Conservation (phyloP, 306 rosid genomes). For the Cucurbita argyrosperma region DNA sequence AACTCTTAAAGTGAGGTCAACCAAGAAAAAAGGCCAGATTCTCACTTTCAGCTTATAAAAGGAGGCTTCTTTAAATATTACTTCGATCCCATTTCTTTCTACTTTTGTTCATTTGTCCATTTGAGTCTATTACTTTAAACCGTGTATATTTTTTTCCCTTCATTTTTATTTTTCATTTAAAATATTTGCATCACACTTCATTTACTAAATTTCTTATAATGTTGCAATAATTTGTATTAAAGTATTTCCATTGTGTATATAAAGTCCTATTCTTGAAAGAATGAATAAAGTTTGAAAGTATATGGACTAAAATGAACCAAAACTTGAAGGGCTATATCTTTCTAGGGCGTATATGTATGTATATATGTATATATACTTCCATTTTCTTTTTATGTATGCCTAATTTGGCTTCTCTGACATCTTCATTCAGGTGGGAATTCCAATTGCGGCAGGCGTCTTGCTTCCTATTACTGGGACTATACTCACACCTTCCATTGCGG, state of each 20-base stretch:
- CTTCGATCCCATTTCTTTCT: too few relatives aligned
- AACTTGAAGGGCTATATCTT: background rate
- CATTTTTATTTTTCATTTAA: background rate
- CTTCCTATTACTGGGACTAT: slow-evolving; percentile 71
- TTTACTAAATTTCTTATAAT: background rate
- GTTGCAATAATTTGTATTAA: background rate
- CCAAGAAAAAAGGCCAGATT: background rate
- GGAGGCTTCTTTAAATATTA: background rate
- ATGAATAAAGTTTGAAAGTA: background rate
- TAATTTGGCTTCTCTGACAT: background rate
- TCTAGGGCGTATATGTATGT: background rate
- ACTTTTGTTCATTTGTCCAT: too few relatives aligned
- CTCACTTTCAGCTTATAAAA: background rate
- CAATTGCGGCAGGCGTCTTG: slow-evolving; percentile 87
- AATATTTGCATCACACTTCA: background rate
- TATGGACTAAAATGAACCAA: too few relatives aligned
- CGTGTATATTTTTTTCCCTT: background rate
- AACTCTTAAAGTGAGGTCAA: background rate
- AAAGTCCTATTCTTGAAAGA: too few relatives aligned
- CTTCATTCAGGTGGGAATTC: slow-evolving; percentile 69
- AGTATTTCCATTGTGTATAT: too few relatives aligned
- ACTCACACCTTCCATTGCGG: slow-evolving; percentile 92
- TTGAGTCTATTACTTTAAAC: too few relatives aligned
- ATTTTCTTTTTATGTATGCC: background rate
- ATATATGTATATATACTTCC: too few relatives aligned